Percentiles rank a stretch among this genome's conserved stretches.
These are phyloP conservation scores for Nakaseomyces sp. DNA, from an alignment of 1,139 yeast genomes.

Conservation along the genomic window DNA sequence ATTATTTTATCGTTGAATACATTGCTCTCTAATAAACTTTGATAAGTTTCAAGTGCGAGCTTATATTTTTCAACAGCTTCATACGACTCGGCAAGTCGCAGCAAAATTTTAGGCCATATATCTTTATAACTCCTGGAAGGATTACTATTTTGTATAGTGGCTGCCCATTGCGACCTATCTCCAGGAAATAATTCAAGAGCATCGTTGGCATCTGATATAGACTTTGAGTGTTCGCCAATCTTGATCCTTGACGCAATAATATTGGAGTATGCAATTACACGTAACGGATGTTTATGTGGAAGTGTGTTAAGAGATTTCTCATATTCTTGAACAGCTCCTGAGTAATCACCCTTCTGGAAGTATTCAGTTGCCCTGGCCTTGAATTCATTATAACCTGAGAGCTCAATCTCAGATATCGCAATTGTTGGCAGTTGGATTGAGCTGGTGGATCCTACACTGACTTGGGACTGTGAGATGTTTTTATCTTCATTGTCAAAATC, in stretches of 20 bases:
- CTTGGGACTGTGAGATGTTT: background rate
- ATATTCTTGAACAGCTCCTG: conserved; percentile 54
- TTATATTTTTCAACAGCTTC: conserved; percentile 68
- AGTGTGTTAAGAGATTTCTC: conserved; percentile 51
- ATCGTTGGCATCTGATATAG: conserved; percentile 44
- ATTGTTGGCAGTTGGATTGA: conserved; percentile 8
- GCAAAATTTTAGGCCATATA: conserved; percentile 64
- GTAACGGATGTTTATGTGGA: conserved; percentile 57
- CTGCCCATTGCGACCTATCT: conserved; percentile 25
- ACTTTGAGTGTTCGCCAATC: conserved; percentile 64
- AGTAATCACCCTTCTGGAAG: conserved; percentile 76
- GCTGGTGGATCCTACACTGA: background rate
- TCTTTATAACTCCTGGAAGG: conserved; percentile 53
- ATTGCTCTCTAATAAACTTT: conserved; percentile 56
- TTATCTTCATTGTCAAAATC: conserved; percentile 16
- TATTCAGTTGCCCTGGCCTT: conserved; percentile 54
- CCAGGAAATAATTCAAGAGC: conserved; percentile 54
- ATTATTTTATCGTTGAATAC: conserved; percentile 53
- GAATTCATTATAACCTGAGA: conserved; percentile 36
- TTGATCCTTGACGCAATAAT: conserved; percentile 63
- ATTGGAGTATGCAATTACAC: conserved; percentile 67
- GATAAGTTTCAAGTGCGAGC: conserved; percentile 56
- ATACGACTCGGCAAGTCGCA: conserved; percentile 71
- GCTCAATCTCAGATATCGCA: conserved; percentile 25
- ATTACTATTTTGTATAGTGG: conserved; percentile 34